Base-by-base conservation (phyloP, 1,139 yeast species). In the Hyphopichia pseudoburtonii region DNA sequence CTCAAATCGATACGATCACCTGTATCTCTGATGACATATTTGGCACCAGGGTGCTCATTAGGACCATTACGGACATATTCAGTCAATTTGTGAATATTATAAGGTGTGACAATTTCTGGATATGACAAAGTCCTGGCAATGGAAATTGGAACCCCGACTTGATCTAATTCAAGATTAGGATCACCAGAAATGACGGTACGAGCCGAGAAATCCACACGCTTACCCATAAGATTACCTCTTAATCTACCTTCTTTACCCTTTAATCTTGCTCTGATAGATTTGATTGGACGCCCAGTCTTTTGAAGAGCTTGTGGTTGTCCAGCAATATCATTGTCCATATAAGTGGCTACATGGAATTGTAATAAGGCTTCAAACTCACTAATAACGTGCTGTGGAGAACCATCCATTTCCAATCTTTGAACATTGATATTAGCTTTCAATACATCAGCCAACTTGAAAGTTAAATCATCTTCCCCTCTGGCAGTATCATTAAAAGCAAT, bases 161-260 rank as follows among this genome's bases (percentile, higher is more conserved):
- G 97, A 62, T 94, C 98, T 52, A 94, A 76, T 55, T 92, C 97
- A 54, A 92, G 76, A 56, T 94, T 94, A 30, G 99, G 99, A 61
- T 94, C 99, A 77, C 98, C 98, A 11, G 97, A 89, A 71, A 92
- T 92, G 57, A 94, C 99, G 1, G 98, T 92, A 75, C 98, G 90
- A 9, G 98, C 98, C 25, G 97, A 89, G 57, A 92, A 94, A 66
- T 92, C 97, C 43, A 94, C 99, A 78, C 98, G 95, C 75, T 94
- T 94, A 63, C 99, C 99, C 99, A 94, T 94, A 53, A 94, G 73
- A 57, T 92, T 92, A 57, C 98, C 98, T 76, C 98, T 84, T 48
- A 92, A 80, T 71, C 98, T 89, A 45, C 99, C 98, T 71, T 94
- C 98, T 56, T 94, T 92, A 70, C 99, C 98, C 82, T 94, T 94